Conservation (phyloP, 2,329 filamentous ascomycete genomes). For the Aureobasidium sp. region DNA sequence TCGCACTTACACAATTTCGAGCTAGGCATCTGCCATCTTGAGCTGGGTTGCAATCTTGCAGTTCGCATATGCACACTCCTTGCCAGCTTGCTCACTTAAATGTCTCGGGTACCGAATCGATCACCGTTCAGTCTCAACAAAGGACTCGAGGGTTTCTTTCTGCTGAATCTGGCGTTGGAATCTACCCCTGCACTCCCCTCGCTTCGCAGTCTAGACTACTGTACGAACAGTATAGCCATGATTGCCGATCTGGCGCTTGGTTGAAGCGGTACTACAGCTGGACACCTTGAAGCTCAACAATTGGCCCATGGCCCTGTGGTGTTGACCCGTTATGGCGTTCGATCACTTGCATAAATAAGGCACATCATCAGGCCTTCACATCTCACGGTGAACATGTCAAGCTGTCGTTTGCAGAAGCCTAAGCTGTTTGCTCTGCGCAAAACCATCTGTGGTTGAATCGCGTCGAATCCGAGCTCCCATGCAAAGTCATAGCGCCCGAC, state of each 20-base stretch:
- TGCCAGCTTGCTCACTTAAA: background rate
- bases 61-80: constrained; percentile 3
- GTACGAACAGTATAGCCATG: background rate
- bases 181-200: background rate
- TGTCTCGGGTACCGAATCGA: background rate
- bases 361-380: background rate
- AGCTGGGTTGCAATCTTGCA: background rate
- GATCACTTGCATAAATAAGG: background rate
- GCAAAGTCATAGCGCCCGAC: background rate
- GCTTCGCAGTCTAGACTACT: background rate
- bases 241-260: background rate
- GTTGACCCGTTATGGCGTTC: background rate
- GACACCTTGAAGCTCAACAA: background rate
- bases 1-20: background rate
- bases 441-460: background rate
- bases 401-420: background rate
- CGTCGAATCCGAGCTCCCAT: background rate
- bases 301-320: background rate
- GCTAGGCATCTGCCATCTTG: background rate
- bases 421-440: background rate
- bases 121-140: background rate
- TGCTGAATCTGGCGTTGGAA: background rate
- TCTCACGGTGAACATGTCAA: background rate
- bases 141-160: background rate
- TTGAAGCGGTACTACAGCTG: background rate